phyloP scores from a whole-genome alignment of 768 basidiomycete species.

The Boletus bicolor region DNA sequence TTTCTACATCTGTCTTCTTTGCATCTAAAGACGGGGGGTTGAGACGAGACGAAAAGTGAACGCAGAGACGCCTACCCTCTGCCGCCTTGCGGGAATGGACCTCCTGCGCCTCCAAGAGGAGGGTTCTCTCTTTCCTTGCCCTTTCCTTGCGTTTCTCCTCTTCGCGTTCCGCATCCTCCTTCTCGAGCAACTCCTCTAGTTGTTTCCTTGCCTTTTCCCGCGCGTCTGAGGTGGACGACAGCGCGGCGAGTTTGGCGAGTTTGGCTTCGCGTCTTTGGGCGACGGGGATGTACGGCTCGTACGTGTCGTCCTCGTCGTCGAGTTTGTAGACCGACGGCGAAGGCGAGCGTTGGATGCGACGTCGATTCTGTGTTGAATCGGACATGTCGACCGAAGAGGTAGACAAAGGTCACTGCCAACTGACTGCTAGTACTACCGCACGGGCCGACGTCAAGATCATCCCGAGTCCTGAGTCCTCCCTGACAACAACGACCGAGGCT shows the following conservation, averaged over 20 bases:
- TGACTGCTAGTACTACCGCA: not conserved
- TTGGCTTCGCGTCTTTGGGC: slow-evolving; percentile 80
- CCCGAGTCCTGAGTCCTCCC: not conserved
- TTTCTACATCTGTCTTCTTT: slow-evolving; percentile 83
- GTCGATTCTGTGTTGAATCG: slow-evolving; percentile 44
- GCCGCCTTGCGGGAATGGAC: slow-evolving; percentile 80
- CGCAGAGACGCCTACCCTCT: slow-evolving; percentile 54
- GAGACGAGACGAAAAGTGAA: slow-evolving; percentile 15
- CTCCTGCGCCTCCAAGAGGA: slow-evolving; percentile 92
- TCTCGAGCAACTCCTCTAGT: slow-evolving; percentile 57
- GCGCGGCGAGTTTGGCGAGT: slow-evolving; percentile 68
- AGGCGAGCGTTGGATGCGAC: slow-evolving; percentile 52
- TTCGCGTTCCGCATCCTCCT: slow-evolving; percentile 73
- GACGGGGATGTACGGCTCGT: slow-evolving; percentile 86
- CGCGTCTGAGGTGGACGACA: slow-evolving; percentile 46
- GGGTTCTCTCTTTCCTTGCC: slow-evolving; percentile 77
- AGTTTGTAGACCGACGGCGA: slow-evolving; percentile 58
- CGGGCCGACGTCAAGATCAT: not conserved
- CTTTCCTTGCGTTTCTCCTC: slow-evolving; percentile 74
- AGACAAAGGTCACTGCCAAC: not conserved
- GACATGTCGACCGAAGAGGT: slow-evolving; percentile 21
- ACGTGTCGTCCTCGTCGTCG: slow-evolving; percentile 60
- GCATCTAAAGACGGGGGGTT: slow-evolving; percentile 50
- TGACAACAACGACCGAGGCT: not conserved
- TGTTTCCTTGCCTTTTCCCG: slow-evolving; percentile 45